These are phyloP conservation scores for Roridomyces roridus DNA, from an alignment of 768 basidiomycete genomes.

Conservation along the genomic window DNA sequence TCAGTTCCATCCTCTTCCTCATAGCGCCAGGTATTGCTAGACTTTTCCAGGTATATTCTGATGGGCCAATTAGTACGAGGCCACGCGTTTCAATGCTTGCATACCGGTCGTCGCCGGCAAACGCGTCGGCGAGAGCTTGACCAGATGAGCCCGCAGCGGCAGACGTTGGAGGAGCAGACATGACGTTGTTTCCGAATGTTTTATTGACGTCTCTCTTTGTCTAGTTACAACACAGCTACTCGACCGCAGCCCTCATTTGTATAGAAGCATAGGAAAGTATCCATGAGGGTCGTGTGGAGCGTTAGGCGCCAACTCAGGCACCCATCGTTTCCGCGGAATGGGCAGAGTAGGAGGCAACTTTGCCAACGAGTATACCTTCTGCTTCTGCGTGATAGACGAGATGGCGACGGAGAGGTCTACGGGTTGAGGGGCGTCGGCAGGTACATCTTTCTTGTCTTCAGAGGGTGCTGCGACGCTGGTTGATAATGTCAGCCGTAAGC, in stretches of 20 bases:
- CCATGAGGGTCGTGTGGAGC: slow-evolving; percentile 84
- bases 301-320: slow-evolving; percentile 69
- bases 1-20: slow-evolving; percentile 93
- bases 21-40: slow-evolving; percentile 80
- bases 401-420: slow-evolving; percentile 80
- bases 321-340: slow-evolving; percentile 73
- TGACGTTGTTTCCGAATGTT: slow-evolving; percentile 29
- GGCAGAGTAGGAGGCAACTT: slow-evolving; percentile 81
- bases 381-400: slow-evolving; percentile 59
- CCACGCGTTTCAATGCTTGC: slow-evolving; percentile 23
- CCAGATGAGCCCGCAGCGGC: slow-evolving; percentile 60
- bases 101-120: slow-evolving; percentile 79
- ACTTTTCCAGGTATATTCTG: slow-evolving; percentile 80
- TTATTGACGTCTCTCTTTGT: not conserved
- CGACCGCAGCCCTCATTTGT: too few relatives aligned
- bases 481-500: slow-evolving; percentile 6
- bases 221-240: not conserved
- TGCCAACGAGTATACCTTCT: slow-evolving; percentile 64
- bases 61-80: slow-evolving; percentile 13
- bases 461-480: slow-evolving; percentile 19
- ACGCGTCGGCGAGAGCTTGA: slow-evolving; percentile 66
- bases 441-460: slow-evolving; percentile 48
- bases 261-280: slow-evolving; percentile 85
- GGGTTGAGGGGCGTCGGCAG: slow-evolving; percentile 47
- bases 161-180: slow-evolving; percentile 56